These are phyloP conservation scores for Saturnispora diversa DNA, from an alignment of 805 yeast species.

Conservation along the genomic window DNA sequence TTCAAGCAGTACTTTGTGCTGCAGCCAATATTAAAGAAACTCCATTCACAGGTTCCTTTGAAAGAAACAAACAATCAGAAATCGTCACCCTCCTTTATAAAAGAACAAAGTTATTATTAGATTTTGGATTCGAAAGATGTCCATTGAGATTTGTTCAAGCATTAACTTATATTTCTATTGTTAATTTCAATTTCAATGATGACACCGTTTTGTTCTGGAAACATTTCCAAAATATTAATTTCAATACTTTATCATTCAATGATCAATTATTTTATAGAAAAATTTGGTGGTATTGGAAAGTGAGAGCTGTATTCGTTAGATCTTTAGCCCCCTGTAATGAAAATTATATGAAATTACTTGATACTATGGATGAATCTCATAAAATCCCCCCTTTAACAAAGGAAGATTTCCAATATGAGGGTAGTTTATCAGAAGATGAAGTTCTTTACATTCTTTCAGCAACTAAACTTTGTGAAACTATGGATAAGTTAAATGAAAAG, in stretches of 20 bases:
- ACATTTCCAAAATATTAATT: constrained; percentile 29
- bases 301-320: no score
- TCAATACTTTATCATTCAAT: constrained; percentile 60
- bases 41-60: constrained; percentile 36
- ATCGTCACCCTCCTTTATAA: constrained; percentile 46
- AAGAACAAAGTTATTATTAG: constrained; percentile 68
- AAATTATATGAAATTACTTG: neutral
- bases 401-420: constrained; percentile 10
- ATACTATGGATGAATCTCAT: constrained; percentile 34
- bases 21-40: constrained; percentile 56
- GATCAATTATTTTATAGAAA: constrained; percentile 47
- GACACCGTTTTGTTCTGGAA: constrained; percentile 12
- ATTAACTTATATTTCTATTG: constrained; percentile 20
- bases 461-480: constrained; percentile 1
- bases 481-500: constrained; percentile 3
- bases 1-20: constrained; percentile 60
- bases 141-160: constrained; percentile 56
- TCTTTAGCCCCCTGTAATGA: constrained; percentile 46
- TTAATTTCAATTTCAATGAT: constrained; percentile 5
- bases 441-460: constrained; percentile 1
- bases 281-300: constrained; percentile 15
- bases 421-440: constrained; percentile 1
- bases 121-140: constrained; percentile 60
- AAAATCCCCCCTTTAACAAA: constrained; percentile 4
- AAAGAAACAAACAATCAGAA: constrained; percentile 38